Evolutionary conservation across 768 basidiomycete species (phyloP).

Genomic region (Hypholoma fasciculare): DNA sequence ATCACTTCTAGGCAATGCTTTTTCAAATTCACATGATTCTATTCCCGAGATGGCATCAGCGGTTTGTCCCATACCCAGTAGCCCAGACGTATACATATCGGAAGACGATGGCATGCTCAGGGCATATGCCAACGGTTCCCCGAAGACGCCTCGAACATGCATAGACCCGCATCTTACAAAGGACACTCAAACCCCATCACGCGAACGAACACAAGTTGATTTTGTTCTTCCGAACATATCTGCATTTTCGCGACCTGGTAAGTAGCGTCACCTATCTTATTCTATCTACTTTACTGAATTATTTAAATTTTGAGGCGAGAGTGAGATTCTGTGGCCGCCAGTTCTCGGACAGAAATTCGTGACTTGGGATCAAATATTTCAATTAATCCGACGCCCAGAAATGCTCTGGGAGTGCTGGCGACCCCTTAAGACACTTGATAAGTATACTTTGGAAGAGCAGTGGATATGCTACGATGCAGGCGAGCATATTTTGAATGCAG

Average conservation of each 20-base stretch:
- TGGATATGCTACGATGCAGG: constrained; percentile 20
- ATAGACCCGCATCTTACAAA: neutral
- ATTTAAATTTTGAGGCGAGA: constrained; percentile 2
- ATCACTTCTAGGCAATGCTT: neutral
- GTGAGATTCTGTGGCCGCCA: constrained; percentile 15
- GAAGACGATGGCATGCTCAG: neutral
- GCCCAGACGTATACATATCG: neutral
- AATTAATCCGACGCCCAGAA: constrained; percentile 18
- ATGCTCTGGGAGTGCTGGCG: constrained; percentile 25
- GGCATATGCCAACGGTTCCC: neutral
- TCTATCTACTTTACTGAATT: neutral
- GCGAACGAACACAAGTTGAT: constrained; percentile 17
- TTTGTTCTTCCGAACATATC: constrained; percentile 19
- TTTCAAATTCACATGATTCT: neutral
- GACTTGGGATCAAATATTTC: constrained; percentile 23
- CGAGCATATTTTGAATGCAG: constrained; percentile 14
- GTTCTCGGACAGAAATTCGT: constrained; percentile 21
- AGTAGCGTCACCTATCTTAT: neutral
- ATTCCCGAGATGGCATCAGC: neutral
- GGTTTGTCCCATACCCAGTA: neutral
- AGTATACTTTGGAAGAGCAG: constrained; percentile 15
- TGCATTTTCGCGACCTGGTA: constrained; percentile 21
- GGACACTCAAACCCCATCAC: neutral
- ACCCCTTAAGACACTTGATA: constrained; percentile 21
- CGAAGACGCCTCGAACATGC: neutral